Evolutionary conservation across 345 rosid species (phyloP), one percentile per base, ranked within the genome.

Genomic region (Aquilaria yunnanensis): DNA sequence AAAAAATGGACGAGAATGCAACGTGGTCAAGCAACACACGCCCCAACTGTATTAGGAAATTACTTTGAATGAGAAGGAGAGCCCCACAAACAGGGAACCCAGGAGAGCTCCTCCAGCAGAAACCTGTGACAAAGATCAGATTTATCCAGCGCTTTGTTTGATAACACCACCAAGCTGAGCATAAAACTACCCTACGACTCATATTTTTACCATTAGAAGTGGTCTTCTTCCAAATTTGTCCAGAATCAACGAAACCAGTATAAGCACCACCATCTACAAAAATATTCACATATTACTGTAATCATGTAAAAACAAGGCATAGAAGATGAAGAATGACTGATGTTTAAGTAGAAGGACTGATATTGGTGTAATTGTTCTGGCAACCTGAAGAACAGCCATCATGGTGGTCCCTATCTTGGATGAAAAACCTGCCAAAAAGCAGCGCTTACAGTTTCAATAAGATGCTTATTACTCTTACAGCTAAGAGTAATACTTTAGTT

Each of bases 161-260:
- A 0, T 9, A 32, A 32, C 12, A 16, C 12, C 13, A 41, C 51
- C 12, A 10, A 31, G 57, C 57, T 54, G 9, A 9, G 32, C 8
- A 31, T 5, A 54, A 9, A 23, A 29, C 23, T 29, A 1, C 14
- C 43, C 12, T 10, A 30, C 12, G 12, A 54, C 5, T 46, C 10
- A 12, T 33, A 12, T 16, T 33, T 45, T 45, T 30, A 74, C 74
- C 78, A 70, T 56, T 52, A 74, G 67, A 52, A 74, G 74, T 9
- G 78, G 78, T 13, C 63, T 41, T 45, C 78, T 74, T 63, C 78
- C 78, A 46, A 12, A 50, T 48, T 23, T 62, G 58, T 74, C 74
- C 8, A 58, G 53, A 6, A 65, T 29, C 37, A 62, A 14, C 45
- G 63, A 53, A 6, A 49, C 60, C 5, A 66, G 10, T 11, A 32